Percentiles rank a stretch among this genome's conserved stretches.
Evolutionary conservation across 306 rosid species (phyloP).

Genomic region (Trichosanthes truncata): DNA sequence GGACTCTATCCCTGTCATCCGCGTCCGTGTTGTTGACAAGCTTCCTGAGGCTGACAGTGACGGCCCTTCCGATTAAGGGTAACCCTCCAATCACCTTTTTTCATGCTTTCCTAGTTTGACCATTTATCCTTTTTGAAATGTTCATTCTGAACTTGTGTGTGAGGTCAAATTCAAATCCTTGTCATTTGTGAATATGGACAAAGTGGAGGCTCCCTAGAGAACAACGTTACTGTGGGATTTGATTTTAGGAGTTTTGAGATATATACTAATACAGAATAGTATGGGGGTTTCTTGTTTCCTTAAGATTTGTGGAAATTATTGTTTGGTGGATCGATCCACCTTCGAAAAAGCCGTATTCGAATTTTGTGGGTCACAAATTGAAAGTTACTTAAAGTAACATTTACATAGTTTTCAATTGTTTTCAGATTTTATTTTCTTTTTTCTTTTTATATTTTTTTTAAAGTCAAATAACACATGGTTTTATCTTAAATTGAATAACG

Average conservation of each 20-base stretch:
- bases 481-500: too few species aligned
- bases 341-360: too few species aligned
- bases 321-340: too few species aligned
- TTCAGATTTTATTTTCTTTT: too few species aligned
- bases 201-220: neutral
- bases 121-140: neutral
- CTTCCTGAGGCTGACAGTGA: neutral
- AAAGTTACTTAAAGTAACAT: too few species aligned
- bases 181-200: neutral
- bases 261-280: neutral
- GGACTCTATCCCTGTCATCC: slow-evolving; percentile 81
- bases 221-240: neutral
- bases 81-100: neutral
- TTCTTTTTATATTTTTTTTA: too few species aligned
- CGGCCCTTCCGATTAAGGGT: neutral
- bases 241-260: neutral
- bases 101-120: neutral
- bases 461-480: too few species aligned
- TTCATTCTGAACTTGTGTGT: neutral
- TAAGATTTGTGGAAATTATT: too few species aligned
- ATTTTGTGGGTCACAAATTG: too few species aligned
- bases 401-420: too few species aligned
- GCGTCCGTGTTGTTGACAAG: slow-evolving; percentile 45
- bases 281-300: neutral
- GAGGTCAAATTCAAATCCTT: neutral